Evolutionary conservation across 805 yeast species (phyloP), one percentile per base, ranked within the genome.

Genomic region (Yamadazyma scolyti): DNA sequence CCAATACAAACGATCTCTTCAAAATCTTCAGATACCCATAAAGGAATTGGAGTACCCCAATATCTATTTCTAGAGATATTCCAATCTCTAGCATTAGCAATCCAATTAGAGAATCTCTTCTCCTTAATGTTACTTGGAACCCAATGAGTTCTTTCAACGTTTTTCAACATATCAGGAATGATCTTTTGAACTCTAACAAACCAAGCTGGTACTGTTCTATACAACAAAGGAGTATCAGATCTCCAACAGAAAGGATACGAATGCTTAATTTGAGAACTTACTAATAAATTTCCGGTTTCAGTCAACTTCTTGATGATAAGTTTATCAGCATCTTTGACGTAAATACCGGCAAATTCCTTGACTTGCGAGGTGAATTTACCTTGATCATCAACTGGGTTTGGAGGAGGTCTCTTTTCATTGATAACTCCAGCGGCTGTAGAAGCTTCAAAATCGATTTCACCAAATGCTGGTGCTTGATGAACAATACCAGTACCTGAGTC

Each of bases 211-310:
- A 93, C 97, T 22, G 96, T 81, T 68, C 95, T 80, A 71, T 93
- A 93, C 46, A 93, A 62, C 57, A 93, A 77, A 33, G 99, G 99
- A 18, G 99, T 93, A 57, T 93, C 98, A 3, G 97, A 90, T 76
- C 99, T 83, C 99, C 99, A 93, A 71, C 99, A 93, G 82, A 93
- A 93, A 51, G 99, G 98, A 64, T 93, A 93, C 61, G 95, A 82
- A 73, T 93, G 99, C 66, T 80, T 79, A 46, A 89, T 73, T 71
- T 93, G 97, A 25, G 86, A 68, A 36, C 79, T 82, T 25, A 78
- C 74, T 43, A 93, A 68, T 21, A 93, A 46, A 44, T 81, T 75
- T 30, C 95, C 97, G 23, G 69, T 59, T 31, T 77, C 84, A 37
- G 93, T 84, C 56, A 93, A 71, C 43, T 75, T 65, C 64, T 87